These are phyloP conservation scores for Xylaria cubensis DNA, from an alignment of 495 filamentous ascomycete genomes.

Conservation along the genomic window DNA sequence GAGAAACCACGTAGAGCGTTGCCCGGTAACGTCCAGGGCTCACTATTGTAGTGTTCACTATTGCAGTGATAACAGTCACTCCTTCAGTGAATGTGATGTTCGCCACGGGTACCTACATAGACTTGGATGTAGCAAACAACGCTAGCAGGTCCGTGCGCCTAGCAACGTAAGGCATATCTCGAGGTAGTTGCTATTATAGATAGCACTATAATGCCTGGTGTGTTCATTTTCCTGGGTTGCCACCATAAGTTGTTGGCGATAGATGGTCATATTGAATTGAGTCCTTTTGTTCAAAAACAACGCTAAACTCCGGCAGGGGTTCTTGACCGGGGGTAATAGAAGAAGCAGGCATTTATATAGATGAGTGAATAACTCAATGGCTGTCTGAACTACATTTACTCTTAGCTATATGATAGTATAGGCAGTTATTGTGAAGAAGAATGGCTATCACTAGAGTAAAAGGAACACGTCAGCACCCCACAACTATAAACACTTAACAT, in stretches of 20 bases:
- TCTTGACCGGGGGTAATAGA: neutral
- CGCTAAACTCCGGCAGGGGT: neutral
- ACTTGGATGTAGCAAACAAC: neutral
- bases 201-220: neutral
- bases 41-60: neutral
- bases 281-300: neutral
- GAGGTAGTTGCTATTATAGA: neutral
- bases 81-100: neutral
- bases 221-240: neutral
- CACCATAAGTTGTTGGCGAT: neutral
- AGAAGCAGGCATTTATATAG: neutral
- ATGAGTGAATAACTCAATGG: neutral
- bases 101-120: neutral
- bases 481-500: neutral
- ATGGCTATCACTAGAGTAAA: neutral
- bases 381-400: neutral
- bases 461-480: neutral
- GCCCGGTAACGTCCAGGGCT: neutral
- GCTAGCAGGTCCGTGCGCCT: neutral
- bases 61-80: neutral
- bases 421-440: neutral
- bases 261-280: neutral
- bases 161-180: neutral
- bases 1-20: neutral
- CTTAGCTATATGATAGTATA: neutral